Conservation (phyloP, 371 early-diverging fungal genomes). For the Mucor saturninus region DNA sequence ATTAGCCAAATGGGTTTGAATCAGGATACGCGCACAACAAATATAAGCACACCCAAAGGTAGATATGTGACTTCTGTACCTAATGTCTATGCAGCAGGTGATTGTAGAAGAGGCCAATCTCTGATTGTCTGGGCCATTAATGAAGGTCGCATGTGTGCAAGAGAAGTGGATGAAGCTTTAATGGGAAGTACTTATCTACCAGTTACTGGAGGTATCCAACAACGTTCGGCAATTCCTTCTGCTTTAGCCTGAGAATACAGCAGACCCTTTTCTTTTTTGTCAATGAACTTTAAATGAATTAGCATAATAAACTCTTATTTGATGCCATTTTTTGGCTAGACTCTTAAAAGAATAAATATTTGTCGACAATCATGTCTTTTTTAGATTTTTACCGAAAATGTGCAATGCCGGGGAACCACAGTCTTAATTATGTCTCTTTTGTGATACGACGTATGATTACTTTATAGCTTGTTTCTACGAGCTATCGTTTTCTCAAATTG, state of each 20-base stretch:
- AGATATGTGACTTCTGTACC: constrained; percentile 77
- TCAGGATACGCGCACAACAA: constrained; percentile 68
- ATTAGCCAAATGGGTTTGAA: constrained; percentile 78
- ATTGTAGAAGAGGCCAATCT: constrained; percentile 94
- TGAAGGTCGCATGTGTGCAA: constrained; percentile 94
- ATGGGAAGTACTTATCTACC: constrained; percentile 72
- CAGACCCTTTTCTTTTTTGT: too few relatives aligned
- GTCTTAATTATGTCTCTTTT: too few relatives aligned
- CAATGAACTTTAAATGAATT: too few relatives aligned
- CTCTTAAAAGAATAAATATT: too few relatives aligned
- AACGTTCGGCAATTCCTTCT: constrained; percentile 29
- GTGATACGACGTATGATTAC: too few relatives aligned
- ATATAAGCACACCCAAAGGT: constrained; percentile 78
- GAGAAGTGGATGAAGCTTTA: constrained; percentile 86
- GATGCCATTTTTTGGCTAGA: too few relatives aligned
- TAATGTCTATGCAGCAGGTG: constrained; percentile 95
- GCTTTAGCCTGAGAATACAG: not conserved
- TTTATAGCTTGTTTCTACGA: too few relatives aligned
- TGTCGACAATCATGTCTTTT: too few relatives aligned
- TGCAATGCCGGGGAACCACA: too few relatives aligned
- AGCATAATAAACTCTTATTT: too few relatives aligned
- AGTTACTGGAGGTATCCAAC: constrained; percentile 68
- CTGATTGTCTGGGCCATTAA: constrained; percentile 97
- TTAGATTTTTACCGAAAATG: too few relatives aligned
- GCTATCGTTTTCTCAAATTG: too few relatives aligned